phyloP scores from a whole-genome alignment of 1,284 basidiomycete species.

The Boletus smithii region DNA sequence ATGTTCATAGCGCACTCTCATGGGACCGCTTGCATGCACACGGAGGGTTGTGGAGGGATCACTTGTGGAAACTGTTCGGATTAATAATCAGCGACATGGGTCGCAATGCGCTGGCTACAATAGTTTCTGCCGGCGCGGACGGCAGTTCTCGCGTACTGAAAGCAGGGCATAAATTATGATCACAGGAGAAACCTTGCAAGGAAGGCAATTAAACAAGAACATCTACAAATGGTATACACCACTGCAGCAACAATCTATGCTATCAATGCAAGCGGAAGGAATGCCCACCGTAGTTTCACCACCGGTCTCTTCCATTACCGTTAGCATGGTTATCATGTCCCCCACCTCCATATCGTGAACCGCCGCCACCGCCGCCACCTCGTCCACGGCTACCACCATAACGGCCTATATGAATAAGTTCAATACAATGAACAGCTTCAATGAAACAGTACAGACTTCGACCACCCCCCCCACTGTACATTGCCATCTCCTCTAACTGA shows the following conservation, averaged over 20 bases:
- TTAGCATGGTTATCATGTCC: slow-evolving; percentile 23
- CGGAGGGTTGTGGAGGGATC: no score
- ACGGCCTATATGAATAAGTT: slow-evolving; percentile 43
- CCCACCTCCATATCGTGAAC: slow-evolving; percentile 23
- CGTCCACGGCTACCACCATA: slow-evolving; percentile 54
- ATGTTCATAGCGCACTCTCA: no score
- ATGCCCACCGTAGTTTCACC: slow-evolving; percentile 13
- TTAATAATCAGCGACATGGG: no score
- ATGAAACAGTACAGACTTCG: slow-evolving; percentile 50
- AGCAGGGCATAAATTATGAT: neutral
- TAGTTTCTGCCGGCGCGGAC: no score
- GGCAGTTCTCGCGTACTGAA: no score
- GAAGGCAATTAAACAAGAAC: slow-evolving; percentile 14
- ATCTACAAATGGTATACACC: slow-evolving; percentile 30
- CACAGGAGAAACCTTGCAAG: neutral
- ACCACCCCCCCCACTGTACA: slow-evolving; percentile 77
- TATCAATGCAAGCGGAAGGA: slow-evolving; percentile 15
- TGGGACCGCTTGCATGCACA: no score
- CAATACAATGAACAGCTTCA: neutral
- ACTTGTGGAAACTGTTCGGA: no score
- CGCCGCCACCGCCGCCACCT: slow-evolving; percentile 42
- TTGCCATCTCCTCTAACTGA: slow-evolving; percentile 91
- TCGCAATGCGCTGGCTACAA: no score
- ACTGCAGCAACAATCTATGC: slow-evolving; percentile 23
- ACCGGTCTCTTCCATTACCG: slow-evolving; percentile 25